phyloP scores from a whole-genome alignment of 495 filamentous ascomycete species.

The Penicillium ucsense region DNA sequence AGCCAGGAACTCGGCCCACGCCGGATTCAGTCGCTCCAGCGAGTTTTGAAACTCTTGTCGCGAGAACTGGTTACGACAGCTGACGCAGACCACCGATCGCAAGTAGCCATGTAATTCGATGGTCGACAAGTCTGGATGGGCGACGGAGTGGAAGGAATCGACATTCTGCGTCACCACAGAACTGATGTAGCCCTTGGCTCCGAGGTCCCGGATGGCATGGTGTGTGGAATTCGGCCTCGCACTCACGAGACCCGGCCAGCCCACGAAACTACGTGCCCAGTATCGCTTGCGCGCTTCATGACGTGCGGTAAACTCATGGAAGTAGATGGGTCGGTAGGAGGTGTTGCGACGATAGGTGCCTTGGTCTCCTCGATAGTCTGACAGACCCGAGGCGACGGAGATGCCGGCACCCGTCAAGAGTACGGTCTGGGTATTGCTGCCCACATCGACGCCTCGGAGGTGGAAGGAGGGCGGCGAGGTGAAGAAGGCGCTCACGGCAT shows the following conservation, averaged over 20 bases:
- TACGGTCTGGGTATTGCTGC: conserved; percentile 47
- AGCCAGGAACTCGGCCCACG: conserved; percentile 70
- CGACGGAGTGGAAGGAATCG: conserved; percentile 77
- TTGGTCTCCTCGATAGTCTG: conserved; percentile 82
- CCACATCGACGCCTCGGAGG: conserved; percentile 39
- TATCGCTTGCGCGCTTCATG: conserved; percentile 91
- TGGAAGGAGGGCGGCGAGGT: conserved; percentile 40
- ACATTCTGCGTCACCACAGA: conserved; percentile 92
- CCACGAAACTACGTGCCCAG: conserved; percentile 91
- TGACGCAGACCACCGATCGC: conserved; percentile 69
- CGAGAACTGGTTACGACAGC: conserved; percentile 56
- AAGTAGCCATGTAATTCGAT: conserved; percentile 89
- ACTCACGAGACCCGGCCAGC: conserved; percentile 71
- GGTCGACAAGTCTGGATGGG: conserved; percentile 66
- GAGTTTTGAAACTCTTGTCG: conserved; percentile 65
- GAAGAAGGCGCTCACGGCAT: conserved; percentile 68
- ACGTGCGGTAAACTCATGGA: conserved; percentile 68
- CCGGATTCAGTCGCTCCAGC: conserved; percentile 72
- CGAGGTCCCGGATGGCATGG: conserved; percentile 60
- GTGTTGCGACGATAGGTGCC: conserved; percentile 90
- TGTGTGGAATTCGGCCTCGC: conserved; percentile 76
- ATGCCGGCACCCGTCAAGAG: conserved; percentile 88
- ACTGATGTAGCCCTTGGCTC: conserved; percentile 58
- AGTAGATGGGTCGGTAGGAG: conserved; percentile 85
- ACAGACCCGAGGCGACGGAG: conserved; percentile 83